Base-by-base conservation (phyloP, 805 yeast species). In the Myxozyma mucilagina region DNA sequence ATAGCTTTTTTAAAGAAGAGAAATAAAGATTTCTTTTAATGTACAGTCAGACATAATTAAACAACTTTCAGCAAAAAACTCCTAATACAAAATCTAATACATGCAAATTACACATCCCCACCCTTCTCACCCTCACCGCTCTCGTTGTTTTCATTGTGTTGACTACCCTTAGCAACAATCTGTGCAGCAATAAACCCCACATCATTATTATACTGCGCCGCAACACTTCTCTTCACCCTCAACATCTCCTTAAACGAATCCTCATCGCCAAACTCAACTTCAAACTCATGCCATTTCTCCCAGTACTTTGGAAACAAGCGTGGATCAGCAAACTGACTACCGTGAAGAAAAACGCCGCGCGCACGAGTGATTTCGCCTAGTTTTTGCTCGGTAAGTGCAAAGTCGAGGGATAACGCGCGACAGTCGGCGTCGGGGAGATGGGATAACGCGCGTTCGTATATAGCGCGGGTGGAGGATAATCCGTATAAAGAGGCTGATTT, bases 251-350 rank as follows among this genome's bases (percentile, higher is more conserved):
- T 90, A 72, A 82, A 90, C 0, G 87, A 82, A 2, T 78, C 79
- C 68, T 88, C 94, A 60, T 81, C 75, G 4, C 98, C 98, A 71
- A 82, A 67, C 13, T 81, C 78, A 38, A 88, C 71, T 70, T 92
- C 98, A 71, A 91, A 90, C 10, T 76, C 70, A 56, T 85, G 85
- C 96, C 96, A 92, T 34, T 73, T 72, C 0, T 74, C 74, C 96
- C 96, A 90, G 36, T 84, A 70, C 1, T 56, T 61, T 2, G 56
- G 41, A 6, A 59, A 72, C 32, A 71, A 66, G 24, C 70, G 58
- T 10, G 77, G 79, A 53, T 76, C 73, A 24, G 73, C 68, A 59
- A 74, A 70, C 56, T 80, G 79, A 1, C 82, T 77, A 9, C 85
- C 85, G 69, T 81, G 87, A 57, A 77, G 79, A 64, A 81, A 80